phyloP scores from a whole-genome alignment of 176 grass and related monocot species.

The Oryza glumipatula region DNA sequence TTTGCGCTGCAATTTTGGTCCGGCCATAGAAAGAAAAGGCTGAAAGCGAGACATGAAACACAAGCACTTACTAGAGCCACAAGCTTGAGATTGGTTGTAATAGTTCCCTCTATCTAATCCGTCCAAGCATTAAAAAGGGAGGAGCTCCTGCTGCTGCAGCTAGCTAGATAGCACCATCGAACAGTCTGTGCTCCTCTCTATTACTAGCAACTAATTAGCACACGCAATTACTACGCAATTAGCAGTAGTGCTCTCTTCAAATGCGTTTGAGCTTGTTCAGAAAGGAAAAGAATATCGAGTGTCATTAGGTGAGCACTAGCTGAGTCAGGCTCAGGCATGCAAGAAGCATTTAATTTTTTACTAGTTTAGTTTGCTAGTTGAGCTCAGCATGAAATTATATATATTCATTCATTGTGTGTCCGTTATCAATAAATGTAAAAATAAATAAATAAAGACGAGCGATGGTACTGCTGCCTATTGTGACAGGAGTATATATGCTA shows the following conservation, averaged over 20 bases:
- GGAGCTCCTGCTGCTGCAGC: background rate
- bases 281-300: background rate
- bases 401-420: background rate
- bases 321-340: background rate
- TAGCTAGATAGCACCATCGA: background rate
- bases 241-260: background rate
- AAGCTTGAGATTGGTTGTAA: constrained; percentile 12
- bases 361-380: background rate
- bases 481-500: background rate
- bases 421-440: background rate
- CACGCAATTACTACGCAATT: background rate
- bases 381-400: background rate
- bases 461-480: background rate
- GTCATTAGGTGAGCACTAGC: background rate
- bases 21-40: background rate
- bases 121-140: background rate
- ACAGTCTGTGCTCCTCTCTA: no score
- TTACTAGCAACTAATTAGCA: no score
- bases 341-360: background rate
- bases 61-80: background rate
- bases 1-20: background rate
- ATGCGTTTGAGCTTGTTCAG: no score
- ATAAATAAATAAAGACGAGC: background rate
- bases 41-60: background rate
- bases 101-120: background rate